Evolutionary conservation across 352 stramenopile genomes (phyloP).

Genomic region (Phytophthora multivora): DNA sequence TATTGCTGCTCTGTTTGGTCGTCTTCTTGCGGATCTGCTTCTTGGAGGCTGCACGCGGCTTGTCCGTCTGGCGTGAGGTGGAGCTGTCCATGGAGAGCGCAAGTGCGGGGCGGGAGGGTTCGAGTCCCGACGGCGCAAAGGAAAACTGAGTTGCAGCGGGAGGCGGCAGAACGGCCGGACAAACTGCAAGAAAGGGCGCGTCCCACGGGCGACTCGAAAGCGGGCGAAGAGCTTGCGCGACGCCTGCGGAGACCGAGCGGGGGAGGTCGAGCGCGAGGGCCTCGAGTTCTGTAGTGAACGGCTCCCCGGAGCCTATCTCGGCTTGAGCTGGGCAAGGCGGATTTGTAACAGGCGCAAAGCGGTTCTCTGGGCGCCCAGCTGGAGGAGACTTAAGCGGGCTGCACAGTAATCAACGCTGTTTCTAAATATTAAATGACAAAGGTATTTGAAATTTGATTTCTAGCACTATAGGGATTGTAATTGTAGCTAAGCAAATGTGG

Average conservation of each 20-base stretch:
- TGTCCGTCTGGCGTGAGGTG: conserved; percentile 7
- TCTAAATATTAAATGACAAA: background rate
- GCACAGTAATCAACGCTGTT: background rate
- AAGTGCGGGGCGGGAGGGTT: too few relatives aligned
- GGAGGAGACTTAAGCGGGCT: background rate
- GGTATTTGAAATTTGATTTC: too few relatives aligned
- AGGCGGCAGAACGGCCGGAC: conserved; percentile 18
- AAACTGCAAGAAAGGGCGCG: conserved; percentile 23
- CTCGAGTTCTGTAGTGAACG: conserved; percentile 10
- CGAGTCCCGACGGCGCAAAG: too few relatives aligned
- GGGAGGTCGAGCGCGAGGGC: conserved; percentile 1
- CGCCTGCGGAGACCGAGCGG: background rate
- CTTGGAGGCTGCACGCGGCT: background rate
- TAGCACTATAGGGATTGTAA: too few relatives aligned
- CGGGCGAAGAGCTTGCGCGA: background rate
- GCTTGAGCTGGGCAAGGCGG: background rate
- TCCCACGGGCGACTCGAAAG: conserved; percentile 26
- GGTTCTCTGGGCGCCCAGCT: conserved; percentile 10
- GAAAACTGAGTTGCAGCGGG: conserved; percentile 4
- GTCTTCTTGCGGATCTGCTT: conserved; percentile 2
- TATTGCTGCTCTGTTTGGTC: conserved; percentile 6
- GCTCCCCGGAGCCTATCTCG: conserved; percentile 2
- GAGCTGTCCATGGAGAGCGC: conserved; percentile 14
- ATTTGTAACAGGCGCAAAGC: conserved; percentile 16
- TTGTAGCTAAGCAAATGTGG: background rate